Evolutionary conservation across 805 yeast species (phyloP).

Genomic region (Maudiozyma bulderi): DNA sequence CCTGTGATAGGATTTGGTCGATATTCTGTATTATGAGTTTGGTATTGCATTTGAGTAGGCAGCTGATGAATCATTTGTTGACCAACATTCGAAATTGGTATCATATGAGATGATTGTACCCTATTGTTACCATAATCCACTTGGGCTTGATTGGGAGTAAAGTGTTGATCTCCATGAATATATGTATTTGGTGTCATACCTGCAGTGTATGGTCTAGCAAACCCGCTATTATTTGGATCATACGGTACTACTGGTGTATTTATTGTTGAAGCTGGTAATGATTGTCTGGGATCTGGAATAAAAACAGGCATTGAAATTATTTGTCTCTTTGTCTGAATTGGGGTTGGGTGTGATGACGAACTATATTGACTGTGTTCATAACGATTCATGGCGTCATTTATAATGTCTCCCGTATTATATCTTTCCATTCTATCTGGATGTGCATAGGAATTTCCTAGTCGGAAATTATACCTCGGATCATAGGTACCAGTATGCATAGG

Average conservation of each 20-base stretch:
- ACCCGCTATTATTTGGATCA: neutral
- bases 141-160: neutral
- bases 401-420: neutral
- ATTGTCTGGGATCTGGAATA: neutral
- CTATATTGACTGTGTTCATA: neutral
- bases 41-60: neutral
- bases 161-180: neutral
- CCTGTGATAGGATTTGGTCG: neutral
- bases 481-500: neutral
- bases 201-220: neutral
- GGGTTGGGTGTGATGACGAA: neutral
- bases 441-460: neutral
- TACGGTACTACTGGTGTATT: neutral
- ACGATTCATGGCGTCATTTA: neutral
- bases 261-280: neutral
- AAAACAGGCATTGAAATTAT: constrained; percentile 2
- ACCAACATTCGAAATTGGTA: neutral
- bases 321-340: neutral
- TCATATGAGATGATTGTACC: neutral
- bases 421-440: neutral
- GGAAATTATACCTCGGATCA: neutral
- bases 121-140: neutral
- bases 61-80: neutral
- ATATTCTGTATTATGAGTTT: neutral
- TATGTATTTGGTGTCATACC: neutral